Evolutionary conservation across 352 stramenopile species (phyloP).

Genomic region (Pythium volutum): DNA sequence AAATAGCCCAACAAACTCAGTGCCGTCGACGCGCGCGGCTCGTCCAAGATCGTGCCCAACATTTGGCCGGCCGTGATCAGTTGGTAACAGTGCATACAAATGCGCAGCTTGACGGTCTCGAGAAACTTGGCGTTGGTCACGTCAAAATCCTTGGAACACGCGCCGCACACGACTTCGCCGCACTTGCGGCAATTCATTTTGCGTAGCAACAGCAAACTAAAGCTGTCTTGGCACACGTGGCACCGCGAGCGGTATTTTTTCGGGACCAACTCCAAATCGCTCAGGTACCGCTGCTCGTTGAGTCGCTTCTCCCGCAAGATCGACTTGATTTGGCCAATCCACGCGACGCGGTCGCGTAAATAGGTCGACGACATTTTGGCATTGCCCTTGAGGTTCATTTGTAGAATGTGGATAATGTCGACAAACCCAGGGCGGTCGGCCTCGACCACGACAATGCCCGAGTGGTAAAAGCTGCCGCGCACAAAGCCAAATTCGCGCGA

Average conservation of each 20-base stretch:
- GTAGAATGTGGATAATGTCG: conserved; percentile 80
- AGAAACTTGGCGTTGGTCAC: conserved; percentile 51
- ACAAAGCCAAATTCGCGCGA: conserved; percentile 74
- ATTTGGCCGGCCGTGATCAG: conserved; percentile 66
- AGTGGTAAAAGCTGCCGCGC: conserved; percentile 80
- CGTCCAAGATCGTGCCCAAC: conserved; percentile 44
- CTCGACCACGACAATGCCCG: conserved; percentile 81
- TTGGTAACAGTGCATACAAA: conserved; percentile 86
- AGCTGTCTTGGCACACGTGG: conserved; percentile 77
- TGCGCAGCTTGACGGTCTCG: conserved; percentile 71
- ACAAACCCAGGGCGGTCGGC: conserved; percentile 65
- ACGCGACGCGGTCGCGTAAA: conserved; percentile 32
- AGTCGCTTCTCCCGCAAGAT: conserved; percentile 71
- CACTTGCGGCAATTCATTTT: conserved; percentile 88
- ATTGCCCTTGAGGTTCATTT: conserved; percentile 81
- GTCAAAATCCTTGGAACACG: conserved; percentile 84
- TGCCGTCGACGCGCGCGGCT: conserved; percentile 47
- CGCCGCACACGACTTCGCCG: conserved; percentile 83
- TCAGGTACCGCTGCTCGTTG: conserved; percentile 80
- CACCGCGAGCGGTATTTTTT: conserved; percentile 77
- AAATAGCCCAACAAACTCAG: conserved; percentile 66
- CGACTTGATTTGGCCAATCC: conserved; percentile 40
- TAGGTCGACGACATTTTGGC: conserved; percentile 38
- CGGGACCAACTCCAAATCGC: conserved; percentile 76
- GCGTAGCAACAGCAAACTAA: conserved; percentile 73